Conservation (phyloP, 2,329 filamentous ascomycete genomes). For the Lachnellula arida region DNA sequence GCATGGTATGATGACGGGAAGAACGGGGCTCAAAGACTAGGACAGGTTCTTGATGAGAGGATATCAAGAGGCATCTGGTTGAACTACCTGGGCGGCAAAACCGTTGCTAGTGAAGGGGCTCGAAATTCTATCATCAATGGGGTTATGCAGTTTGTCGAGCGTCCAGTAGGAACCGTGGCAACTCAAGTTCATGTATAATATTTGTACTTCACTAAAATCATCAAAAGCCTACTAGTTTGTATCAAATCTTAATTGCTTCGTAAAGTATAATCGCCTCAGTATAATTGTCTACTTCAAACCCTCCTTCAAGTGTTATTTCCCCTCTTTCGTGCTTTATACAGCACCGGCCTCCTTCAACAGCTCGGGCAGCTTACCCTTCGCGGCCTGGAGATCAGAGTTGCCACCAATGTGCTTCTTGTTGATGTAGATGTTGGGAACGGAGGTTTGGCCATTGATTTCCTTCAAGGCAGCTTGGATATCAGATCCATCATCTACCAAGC, state of each 20-base stretch:
- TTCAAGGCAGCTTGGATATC: constrained; percentile 79
- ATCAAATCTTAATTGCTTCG: not conserved
- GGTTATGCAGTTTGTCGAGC: constrained; percentile 79
- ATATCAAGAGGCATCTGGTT: constrained; percentile 81
- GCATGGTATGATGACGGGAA: constrained; percentile 61
- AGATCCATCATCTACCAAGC: constrained; percentile 65
- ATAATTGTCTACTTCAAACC: not conserved
- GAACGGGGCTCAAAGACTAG: constrained; percentile 51
- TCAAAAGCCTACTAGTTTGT: not conserved
- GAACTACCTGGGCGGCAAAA: constrained; percentile 81
- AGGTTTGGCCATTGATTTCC: constrained; percentile 76
- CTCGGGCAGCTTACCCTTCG: constrained; percentile 59
- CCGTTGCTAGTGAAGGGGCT: constrained; percentile 79
- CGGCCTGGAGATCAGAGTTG: constrained; percentile 78
- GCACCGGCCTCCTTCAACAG: constrained; percentile 63
- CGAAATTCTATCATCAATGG: constrained; percentile 81
- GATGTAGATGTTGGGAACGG: constrained; percentile 97
- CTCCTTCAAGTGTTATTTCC: not conserved
- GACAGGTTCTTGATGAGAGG: constrained; percentile 71
- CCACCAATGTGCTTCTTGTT: constrained; percentile 87
- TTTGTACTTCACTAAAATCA: not conserved
- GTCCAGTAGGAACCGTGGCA: constrained; percentile 82
- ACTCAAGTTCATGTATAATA: constrained; percentile 55
- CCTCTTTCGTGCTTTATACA: constrained; percentile 38
- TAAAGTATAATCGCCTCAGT: no score